Evolutionary conservation across 805 yeast genomes (phyloP).

Genomic region (Komagataella populi): DNA sequence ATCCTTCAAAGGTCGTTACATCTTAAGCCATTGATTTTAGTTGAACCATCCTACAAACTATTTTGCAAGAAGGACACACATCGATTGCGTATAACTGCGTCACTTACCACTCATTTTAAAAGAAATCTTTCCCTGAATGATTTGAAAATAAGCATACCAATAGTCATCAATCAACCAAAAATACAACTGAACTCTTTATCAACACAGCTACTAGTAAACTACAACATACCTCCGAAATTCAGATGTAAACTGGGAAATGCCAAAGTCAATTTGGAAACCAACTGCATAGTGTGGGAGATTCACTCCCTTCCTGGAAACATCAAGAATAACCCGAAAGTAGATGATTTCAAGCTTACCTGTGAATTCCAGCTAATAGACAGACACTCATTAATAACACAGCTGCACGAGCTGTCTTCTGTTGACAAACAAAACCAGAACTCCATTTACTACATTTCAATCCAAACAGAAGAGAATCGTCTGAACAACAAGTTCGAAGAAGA

Average conservation of each 20-base stretch:
- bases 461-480: conserved; percentile 8
- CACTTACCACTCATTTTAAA: conserved; percentile 47
- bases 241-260: conserved; percentile 65
- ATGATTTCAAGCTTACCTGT: conserved; percentile 16
- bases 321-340: conserved; percentile 5
- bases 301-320: conserved; percentile 45
- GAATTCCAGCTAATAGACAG: conserved; percentile 17
- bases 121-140: conserved; percentile 47
- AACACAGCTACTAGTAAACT: conserved; percentile 19
- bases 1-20: conserved; percentile 22
- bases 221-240: conserved; percentile 42
- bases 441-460: conserved; percentile 16
- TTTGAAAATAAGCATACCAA: conserved; percentile 49
- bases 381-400: conserved; percentile 6
- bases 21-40: conserved; percentile 31
- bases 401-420: conserved; percentile 10
- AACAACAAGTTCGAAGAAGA: background rate
- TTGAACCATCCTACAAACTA: conserved; percentile 29
- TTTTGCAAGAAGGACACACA: conserved; percentile 30
- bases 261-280: conserved; percentile 54
- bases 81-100: conserved; percentile 35
- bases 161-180: conserved; percentile 15
- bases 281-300: conserved; percentile 62
- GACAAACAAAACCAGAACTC: conserved; percentile 20
- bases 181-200: background rate